A percentile compares a stretch with the other conserved stretches of the same genome.
phyloP scores from a whole-genome alignment of 805 yeast species.

The Myxozyma sirexii region DNA sequence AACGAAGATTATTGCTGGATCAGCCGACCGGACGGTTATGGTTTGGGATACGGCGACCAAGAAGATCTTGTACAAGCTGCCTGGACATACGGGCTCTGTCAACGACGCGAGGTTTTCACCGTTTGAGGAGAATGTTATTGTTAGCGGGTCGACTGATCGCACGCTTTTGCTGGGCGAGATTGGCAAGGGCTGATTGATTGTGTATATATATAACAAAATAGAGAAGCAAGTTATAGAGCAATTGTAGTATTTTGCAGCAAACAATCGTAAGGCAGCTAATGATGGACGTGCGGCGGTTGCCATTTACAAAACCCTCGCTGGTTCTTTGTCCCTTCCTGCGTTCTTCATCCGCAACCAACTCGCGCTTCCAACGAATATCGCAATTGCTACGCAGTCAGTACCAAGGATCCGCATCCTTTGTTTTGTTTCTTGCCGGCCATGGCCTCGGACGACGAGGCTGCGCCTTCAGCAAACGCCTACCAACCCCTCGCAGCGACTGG shows the following conservation, averaged over 20 bases:
- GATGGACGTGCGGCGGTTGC: too few species aligned
- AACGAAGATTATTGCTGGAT: constrained; percentile 56
- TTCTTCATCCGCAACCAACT: too few species aligned
- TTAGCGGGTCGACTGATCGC: constrained; percentile 33
- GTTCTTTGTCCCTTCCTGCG: too few species aligned
- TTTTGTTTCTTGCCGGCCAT: not conserved
- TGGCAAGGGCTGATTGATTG: constrained; percentile 8
- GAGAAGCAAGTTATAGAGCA: too few species aligned
- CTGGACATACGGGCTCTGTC: constrained; percentile 66
- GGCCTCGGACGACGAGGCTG: constrained; percentile 16
- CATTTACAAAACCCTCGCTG: too few species aligned
- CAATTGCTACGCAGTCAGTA: too few species aligned
- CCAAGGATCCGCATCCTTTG: not conserved
- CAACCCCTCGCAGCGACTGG: not conserved
- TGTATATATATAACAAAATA: too few species aligned
- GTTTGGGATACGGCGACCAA: constrained; percentile 63
- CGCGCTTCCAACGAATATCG: too few species aligned
- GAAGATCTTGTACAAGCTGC: constrained; percentile 51
- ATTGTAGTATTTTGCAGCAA: too few species aligned
- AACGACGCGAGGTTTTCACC: constrained; percentile 63
- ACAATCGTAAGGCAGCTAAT: too few species aligned
- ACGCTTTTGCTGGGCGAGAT: constrained; percentile 36
- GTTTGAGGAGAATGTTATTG: constrained; percentile 41
- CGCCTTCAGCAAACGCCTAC: constrained; percentile 1
- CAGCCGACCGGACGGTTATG: constrained; percentile 60